These are phyloP conservation scores for Fraxinus baroniana DNA, from an alignment of 305 asterid genomes.

Conservation along the genomic window DNA sequence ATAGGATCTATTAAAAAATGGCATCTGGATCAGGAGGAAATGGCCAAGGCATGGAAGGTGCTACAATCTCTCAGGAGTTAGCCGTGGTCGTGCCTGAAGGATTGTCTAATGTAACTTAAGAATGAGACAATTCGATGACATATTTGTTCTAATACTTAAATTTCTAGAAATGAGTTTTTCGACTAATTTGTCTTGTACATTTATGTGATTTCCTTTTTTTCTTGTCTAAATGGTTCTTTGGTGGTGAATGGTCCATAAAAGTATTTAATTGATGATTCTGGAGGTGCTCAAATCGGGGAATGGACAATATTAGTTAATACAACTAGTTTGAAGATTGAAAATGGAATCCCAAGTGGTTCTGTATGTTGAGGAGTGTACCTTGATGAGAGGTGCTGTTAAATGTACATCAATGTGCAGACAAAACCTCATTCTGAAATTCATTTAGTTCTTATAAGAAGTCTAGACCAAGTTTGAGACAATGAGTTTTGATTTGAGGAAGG, in stretches of 20 bases:
- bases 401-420: not conserved
- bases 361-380: not conserved
- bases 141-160: not conserved
- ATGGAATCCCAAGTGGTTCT: not conserved
- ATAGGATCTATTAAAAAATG: too few species aligned
- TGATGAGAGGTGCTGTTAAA: not conserved
- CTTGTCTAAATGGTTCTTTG: not conserved
- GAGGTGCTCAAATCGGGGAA: too few species aligned
- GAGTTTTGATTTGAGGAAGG: not conserved
- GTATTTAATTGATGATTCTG: not conserved
- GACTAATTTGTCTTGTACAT: not conserved
- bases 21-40: not conserved
- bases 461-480: not conserved
- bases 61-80: not conserved
- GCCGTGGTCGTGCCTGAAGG: not conserved
- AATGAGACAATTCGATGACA: not conserved
- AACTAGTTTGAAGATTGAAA: not conserved
- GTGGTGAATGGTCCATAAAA: not conserved
- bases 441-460: not conserved
- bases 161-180: not conserved
- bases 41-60: not conserved
- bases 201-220: not conserved
- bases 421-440: not conserved
- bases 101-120: not conserved
- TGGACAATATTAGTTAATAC: too few species aligned